Percentiles rank a stretch among this genome's conserved stretches.
phyloP scores from a whole-genome alignment of 768 basidiomycete species.

The Imleria badia region DNA sequence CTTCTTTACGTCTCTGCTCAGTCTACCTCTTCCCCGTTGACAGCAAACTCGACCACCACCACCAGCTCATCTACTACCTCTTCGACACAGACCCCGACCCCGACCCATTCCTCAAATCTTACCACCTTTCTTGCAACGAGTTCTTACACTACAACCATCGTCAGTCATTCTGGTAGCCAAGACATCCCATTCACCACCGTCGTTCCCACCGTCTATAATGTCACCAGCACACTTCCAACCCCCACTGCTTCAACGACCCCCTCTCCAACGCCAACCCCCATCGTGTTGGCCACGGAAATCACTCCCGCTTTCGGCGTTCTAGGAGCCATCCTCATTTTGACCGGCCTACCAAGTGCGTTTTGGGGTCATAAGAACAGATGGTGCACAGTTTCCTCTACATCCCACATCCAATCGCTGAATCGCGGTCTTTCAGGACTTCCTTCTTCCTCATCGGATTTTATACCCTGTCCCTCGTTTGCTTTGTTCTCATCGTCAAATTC shows the following conservation, averaged over 20 bases:
- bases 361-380: slow-evolving; percentile 97
- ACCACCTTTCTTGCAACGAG: slow-evolving; percentile 58
- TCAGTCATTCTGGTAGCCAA: slow-evolving; percentile 48
- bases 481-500: slow-evolving; percentile 85
- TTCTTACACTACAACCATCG: slow-evolving; percentile 49
- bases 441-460: slow-evolving; percentile 95
- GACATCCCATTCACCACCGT: slow-evolving; percentile 51
- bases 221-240: slow-evolving; percentile 54
- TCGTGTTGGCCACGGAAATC: slow-evolving; percentile 58
- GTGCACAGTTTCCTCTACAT: slow-evolving; percentile 40
- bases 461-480: slow-evolving; percentile 78
- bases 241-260: slow-evolving; percentile 48
- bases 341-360: slow-evolving; percentile 86
- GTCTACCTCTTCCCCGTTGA: slow-evolving; percentile 28
- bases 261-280: slow-evolving; percentile 35
- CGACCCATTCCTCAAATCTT: slow-evolving; percentile 27
- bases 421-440: slow-evolving; percentile 63
- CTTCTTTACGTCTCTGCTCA: slow-evolving; percentile 39
- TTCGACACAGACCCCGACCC: neutral
- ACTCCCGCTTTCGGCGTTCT: slow-evolving; percentile 90
- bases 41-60: slow-evolving; percentile 18
- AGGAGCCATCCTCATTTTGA: slow-evolving; percentile 84
- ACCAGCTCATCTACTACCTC: neutral
- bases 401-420: slow-evolving; percentile 2
- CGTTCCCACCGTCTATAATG: slow-evolving; percentile 61